Evolutionary conservation across 768 basidiomycete genomes (phyloP).

Genomic region (Austroboletus festivus): DNA sequence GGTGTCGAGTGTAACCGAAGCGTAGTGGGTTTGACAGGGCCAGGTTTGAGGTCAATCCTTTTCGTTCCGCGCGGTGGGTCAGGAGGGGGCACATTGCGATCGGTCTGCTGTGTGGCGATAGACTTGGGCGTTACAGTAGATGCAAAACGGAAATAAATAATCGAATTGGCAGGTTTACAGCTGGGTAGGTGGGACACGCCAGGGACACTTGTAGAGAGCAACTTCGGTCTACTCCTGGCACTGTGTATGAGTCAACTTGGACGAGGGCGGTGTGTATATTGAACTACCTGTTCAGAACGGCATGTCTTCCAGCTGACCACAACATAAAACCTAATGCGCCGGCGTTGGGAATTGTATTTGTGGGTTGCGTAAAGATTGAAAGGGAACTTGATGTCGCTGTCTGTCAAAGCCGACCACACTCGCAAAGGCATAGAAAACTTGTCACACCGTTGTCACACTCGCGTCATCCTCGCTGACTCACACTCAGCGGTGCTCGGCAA

Average conservation of each 20-base stretch:
- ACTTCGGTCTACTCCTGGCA: conserved; percentile 16
- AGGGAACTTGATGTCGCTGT: not conserved
- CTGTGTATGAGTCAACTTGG: conserved; percentile 5
- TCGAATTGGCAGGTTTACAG: not conserved
- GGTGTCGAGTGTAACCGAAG: conserved; percentile 18
- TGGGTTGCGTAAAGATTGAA: conserved; percentile 5
- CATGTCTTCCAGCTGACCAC: conserved; percentile 36
- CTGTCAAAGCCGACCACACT: not conserved
- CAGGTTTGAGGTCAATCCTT: conserved; percentile 62
- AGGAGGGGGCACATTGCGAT: conserved; percentile 27
- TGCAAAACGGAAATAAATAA: conserved; percentile 17
- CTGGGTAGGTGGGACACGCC: conserved; percentile 1
- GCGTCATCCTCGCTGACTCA: not conserved
- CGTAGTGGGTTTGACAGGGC: conserved; percentile 48
- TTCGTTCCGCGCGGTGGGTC: conserved; percentile 34
- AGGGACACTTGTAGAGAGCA: conserved; percentile 5
- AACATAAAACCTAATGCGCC: conserved; percentile 37
- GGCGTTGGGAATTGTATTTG: conserved; percentile 3
- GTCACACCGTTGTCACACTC: conserved; percentile 14
- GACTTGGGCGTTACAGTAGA: conserved; percentile 31
- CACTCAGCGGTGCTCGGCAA: no score
- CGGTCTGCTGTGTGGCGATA: conserved; percentile 11
- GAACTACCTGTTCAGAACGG: conserved; percentile 37
- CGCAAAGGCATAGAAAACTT: not conserved
- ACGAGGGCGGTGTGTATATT: not conserved